Conservation (phyloP, 306 rosid genomes). For the Medicago lupulina region DNA sequence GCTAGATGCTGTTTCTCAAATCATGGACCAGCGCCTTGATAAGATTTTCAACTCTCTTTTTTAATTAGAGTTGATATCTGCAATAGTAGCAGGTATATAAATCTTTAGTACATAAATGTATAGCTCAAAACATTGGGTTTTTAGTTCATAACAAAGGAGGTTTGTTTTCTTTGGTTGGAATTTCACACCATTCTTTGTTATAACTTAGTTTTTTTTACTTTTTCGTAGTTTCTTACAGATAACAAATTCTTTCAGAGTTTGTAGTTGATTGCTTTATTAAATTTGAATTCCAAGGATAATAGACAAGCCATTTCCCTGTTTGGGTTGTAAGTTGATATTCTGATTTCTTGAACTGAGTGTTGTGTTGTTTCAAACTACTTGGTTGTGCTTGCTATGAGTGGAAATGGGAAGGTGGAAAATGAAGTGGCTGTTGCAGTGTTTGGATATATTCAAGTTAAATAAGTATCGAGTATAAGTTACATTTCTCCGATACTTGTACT, state of each 20-base stretch:
- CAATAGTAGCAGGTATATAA: constrained; percentile 33
- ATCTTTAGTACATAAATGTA: constrained; percentile 48
- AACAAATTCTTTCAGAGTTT: constrained; percentile 44
- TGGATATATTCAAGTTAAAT: background rate
- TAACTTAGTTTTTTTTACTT: constrained; percentile 18
- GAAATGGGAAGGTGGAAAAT: constrained; percentile 12
- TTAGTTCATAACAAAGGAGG: constrained; percentile 41
- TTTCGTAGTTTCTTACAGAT: constrained; percentile 10
- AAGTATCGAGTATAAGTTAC: background rate
- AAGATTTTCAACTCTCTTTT: constrained; percentile 48
- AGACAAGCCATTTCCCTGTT: constrained; percentile 19
- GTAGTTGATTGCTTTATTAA: constrained; percentile 37
- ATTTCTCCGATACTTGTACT: background rate
- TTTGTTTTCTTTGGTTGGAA: constrained; percentile 40
- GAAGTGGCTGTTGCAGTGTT: constrained; percentile 17
- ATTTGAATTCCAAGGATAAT: constrained; percentile 35
- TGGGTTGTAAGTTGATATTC: constrained; percentile 34
- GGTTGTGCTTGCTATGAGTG: constrained; percentile 30
- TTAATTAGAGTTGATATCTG: constrained; percentile 41
- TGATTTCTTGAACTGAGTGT: constrained; percentile 20
- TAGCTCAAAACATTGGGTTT: constrained; percentile 37
- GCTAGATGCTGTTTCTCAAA: constrained; percentile 66
- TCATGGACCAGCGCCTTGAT: constrained; percentile 69
- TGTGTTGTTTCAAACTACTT: constrained; percentile 44
- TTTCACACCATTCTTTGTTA: constrained; percentile 41